Evolutionary conservation across 495 filamentous ascomycete genomes (phyloP).

Genomic region (Podospora comata): DNA sequence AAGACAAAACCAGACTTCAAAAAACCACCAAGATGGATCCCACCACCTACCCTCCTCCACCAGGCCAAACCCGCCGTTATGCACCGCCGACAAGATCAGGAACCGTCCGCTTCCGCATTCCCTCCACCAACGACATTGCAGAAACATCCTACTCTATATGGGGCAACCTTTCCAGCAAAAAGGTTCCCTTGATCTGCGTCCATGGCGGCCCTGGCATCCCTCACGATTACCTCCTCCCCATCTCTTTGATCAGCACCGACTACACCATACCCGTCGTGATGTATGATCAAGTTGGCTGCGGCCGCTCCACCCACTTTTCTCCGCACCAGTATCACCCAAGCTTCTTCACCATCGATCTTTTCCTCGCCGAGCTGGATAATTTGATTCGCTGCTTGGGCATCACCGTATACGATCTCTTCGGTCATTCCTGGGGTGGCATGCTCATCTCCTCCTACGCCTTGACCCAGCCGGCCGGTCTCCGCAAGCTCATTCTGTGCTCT

Average conservation of each 20-base stretch:
- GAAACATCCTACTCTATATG: constrained; percentile 17
- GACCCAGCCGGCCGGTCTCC: constrained; percentile 21
- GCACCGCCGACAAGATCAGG: constrained; percentile 14
- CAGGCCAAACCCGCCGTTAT: constrained; percentile 14
- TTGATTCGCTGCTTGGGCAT: constrained; percentile 44
- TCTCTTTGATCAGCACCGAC: constrained; percentile 33
- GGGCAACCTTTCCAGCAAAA: constrained; percentile 12
- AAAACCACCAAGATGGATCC: neutral
- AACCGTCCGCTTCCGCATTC: constrained; percentile 17
- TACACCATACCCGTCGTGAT: constrained; percentile 44
- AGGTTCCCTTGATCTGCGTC: constrained; percentile 39
- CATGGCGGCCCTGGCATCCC: constrained; percentile 50
- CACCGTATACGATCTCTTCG: constrained; percentile 41
- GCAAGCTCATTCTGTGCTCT: constrained; percentile 23
- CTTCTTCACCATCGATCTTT: constrained; percentile 50
- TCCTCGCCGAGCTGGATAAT: constrained; percentile 49
- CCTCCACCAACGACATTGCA: constrained; percentile 11
- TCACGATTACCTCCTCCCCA: constrained; percentile 43
- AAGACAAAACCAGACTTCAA: neutral
- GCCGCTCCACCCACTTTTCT: constrained; percentile 44
- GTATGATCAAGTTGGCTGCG: constrained; percentile 55
- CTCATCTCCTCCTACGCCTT: constrained; percentile 37
- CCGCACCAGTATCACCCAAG: constrained; percentile 39
- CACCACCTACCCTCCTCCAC: neutral
- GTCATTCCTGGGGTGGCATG: constrained; percentile 54